These are phyloP conservation scores for Globisporangium rhizosaccharum DNA, from an alignment of 352 stramenopile species.

Conservation along the genomic window DNA sequence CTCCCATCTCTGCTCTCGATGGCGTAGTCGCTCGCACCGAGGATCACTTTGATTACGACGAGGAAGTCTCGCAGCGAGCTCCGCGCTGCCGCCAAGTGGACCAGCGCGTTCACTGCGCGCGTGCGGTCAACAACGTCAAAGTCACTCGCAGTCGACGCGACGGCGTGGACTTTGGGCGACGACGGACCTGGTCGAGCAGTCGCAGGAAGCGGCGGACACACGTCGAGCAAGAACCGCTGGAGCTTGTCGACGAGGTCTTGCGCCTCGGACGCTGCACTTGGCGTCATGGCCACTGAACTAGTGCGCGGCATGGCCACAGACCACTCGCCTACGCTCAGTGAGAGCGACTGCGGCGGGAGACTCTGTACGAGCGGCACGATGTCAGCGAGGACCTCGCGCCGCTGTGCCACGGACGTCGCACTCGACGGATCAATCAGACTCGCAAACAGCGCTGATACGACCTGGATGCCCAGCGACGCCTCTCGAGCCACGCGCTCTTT, in stretches of 20 bases:
- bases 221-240: conserved; percentile 40
- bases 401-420: conserved; percentile 15
- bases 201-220: conserved; percentile 25
- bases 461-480: conserved; percentile 36
- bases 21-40: conserved; percentile 27
- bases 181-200: conserved; percentile 7
- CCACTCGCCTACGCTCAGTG: neutral
- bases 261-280: conserved; percentile 9
- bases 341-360: conserved; percentile 37
- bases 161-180: conserved; percentile 29
- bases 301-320: neutral
- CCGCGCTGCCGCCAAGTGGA: conserved; percentile 45
- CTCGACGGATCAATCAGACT: conserved; percentile 20
- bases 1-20: conserved; percentile 20
- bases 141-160: conserved; percentile 18
- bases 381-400: conserved; percentile 41
- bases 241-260: conserved; percentile 28
- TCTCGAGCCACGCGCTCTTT: conserved; percentile 32
- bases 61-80: conserved; percentile 56
- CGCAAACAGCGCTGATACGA: conserved; percentile 29
- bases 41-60: conserved; percentile 42
- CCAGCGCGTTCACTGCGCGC: conserved; percentile 42
- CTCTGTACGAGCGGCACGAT: conserved; percentile 32
- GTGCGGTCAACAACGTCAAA: conserved; percentile 35
- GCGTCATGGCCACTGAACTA: neutral